phyloP scores from a whole-genome alignment of 2,329 filamentous ascomycete genomes.

The Drechslerella stenobrocha region DNA sequence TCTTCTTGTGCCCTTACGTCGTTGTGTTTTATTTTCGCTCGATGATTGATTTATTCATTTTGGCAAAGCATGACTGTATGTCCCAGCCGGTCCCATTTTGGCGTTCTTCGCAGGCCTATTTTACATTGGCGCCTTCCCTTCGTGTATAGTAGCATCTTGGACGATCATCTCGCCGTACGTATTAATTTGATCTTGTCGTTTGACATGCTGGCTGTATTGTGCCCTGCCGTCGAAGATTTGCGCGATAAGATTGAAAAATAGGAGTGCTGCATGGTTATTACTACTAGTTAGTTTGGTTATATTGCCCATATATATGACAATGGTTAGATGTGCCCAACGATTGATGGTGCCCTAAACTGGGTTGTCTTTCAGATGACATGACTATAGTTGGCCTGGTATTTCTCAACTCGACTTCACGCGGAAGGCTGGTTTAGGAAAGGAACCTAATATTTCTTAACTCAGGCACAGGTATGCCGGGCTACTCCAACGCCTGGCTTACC shows the following conservation, averaged over 20 bases:
- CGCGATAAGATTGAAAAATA: no score
- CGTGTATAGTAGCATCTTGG: conserved; percentile 1
- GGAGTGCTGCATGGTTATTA: no score
- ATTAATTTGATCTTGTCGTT: background rate
- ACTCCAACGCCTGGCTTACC: no score
- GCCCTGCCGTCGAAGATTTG: background rate
- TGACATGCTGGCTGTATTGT: background rate
- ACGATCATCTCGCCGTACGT: background rate
- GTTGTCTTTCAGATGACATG: background rate
- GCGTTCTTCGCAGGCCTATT: conserved; percentile 3
- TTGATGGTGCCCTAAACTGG: no score
- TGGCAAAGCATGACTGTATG: conserved; percentile 5
- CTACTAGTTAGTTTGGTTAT: no score
- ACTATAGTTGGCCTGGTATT: no score
- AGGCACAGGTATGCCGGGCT: no score
- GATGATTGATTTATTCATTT: background rate
- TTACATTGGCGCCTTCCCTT: background rate
- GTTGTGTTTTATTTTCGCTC: background rate
- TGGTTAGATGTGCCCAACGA: no score
- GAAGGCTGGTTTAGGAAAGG: no score
- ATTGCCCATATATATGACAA: no score
- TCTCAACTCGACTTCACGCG: no score
- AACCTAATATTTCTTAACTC: no score
- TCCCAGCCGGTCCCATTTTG: background rate
- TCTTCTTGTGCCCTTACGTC: background rate